Evolutionary conservation across 192 early-diverging fungal species (phyloP).

Genomic region (Coemansia sp.): DNA sequence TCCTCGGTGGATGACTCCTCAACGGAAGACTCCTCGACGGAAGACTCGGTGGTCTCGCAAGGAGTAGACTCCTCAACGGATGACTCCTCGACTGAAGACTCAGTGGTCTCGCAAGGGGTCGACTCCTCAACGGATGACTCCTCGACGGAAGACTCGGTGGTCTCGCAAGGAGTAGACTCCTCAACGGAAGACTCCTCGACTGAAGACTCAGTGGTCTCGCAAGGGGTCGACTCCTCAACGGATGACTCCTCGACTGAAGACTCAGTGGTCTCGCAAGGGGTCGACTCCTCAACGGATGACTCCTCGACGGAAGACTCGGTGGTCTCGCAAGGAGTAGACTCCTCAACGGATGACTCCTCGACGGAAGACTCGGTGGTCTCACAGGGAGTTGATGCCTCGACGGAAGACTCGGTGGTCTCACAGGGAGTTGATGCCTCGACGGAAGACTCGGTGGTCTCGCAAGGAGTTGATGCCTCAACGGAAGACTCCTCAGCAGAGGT

Average conservation of each 20-base stretch:
- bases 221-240: conserved; percentile 7
- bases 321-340: conserved; percentile 16
- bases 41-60: conserved; percentile 14
- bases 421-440: conserved; percentile 5
- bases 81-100: conserved; percentile 8
- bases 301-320: conserved; percentile 12
- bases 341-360: background rate
- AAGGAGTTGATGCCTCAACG: background rate
- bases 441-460: conserved; percentile 14
- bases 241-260: conserved; percentile 13
- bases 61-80: conserved; percentile 14
- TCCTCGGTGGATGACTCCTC: conserved; percentile 16
- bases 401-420: conserved; percentile 18
- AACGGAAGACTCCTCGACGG: conserved; percentile 18
- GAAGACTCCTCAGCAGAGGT: conserved; percentile 19
- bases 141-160: conserved; percentile 9
- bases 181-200: conserved; percentile 12
- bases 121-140: conserved; percentile 2
- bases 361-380: conserved; percentile 11
- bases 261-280: conserved; percentile 24
- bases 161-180: conserved; percentile 15
- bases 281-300: conserved; percentile 12
- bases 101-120: conserved; percentile 18
- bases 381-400: conserved; percentile 9
- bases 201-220: conserved; percentile 23